A percentile compares a stretch with the other conserved stretches of the same genome.
These are phyloP conservation scores for Cercospora zeae-maydis DNA, from an alignment of 2,329 filamentous ascomycete genomes.

Conservation along the genomic window DNA sequence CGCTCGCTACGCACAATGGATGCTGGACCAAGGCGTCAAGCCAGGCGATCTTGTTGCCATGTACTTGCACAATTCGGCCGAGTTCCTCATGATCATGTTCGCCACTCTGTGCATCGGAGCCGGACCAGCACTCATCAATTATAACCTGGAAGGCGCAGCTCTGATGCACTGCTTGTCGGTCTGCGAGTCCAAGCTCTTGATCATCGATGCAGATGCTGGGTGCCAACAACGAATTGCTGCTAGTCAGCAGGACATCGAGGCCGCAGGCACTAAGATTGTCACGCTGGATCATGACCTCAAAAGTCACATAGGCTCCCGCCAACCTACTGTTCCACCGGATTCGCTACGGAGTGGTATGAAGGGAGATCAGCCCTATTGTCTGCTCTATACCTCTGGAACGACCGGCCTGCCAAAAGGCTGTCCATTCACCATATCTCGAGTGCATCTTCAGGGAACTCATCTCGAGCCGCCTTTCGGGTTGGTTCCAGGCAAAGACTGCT, in stretches of 20 bases:
- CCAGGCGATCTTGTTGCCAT: slow-evolving; percentile 36
- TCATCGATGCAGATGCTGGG: slow-evolving; percentile 46
- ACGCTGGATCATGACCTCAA: slow-evolving; percentile 50
- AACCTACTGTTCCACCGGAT: slow-evolving; percentile 28
- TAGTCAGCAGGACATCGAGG: slow-evolving; percentile 46
- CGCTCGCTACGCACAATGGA: slow-evolving; percentile 61
- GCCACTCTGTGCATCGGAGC: slow-evolving; percentile 32
- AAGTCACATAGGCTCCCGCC: slow-evolving; percentile 40
- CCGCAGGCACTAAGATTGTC: slow-evolving; percentile 55
- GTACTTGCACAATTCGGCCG: slow-evolving; percentile 32
- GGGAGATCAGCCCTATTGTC: slow-evolving; percentile 57
- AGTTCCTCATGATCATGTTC: slow-evolving; percentile 33
- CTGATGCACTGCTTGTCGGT: slow-evolving; percentile 39
- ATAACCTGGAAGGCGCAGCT: slow-evolving; percentile 35
- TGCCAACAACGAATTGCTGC: slow-evolving; percentile 56
- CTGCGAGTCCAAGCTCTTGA: slow-evolving; percentile 39
- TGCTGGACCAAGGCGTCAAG: slow-evolving; percentile 41
- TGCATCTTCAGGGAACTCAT: slow-evolving; percentile 39
- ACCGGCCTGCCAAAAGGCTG: slow-evolving; percentile 73
- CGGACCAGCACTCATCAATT: slow-evolving; percentile 37
- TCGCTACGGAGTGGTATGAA: slow-evolving; percentile 27
- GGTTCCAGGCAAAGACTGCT: slow-evolving; percentile 58
- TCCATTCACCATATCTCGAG: slow-evolving; percentile 54
- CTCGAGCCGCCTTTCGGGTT: slow-evolving; percentile 37
- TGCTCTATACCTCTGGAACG: slow-evolving; percentile 74